A percentile compares a stretch with the other conserved stretches of the same genome.
These are phyloP conservation scores for Plenodomus tracheiphilus DNA, from an alignment of 2,329 filamentous ascomycete species.

Conservation along the genomic window DNA sequence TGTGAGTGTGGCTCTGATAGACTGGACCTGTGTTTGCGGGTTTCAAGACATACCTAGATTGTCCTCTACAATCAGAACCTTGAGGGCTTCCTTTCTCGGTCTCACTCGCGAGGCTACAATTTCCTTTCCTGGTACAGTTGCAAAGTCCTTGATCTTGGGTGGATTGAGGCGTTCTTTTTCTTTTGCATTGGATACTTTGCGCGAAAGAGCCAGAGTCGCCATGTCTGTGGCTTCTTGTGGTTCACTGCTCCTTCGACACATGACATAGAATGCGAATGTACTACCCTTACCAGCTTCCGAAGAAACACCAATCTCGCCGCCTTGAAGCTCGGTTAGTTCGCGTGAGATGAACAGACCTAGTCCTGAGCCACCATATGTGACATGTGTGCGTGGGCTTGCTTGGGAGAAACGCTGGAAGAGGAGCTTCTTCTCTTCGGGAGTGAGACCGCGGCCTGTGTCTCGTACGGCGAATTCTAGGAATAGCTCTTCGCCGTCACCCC, in stretches of 20 bases:
- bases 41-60: slow-evolving; percentile 35
- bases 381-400: slow-evolving; percentile 73
- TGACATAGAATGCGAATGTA: slow-evolving; percentile 78
- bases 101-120: slow-evolving; percentile 8
- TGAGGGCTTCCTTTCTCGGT: slow-evolving; percentile 24
- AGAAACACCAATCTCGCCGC: slow-evolving; percentile 75
- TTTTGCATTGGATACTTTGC: slow-evolving; percentile 38
- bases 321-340: slow-evolving; percentile 78
- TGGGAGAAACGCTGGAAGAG: slow-evolving; percentile 81
- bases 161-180: slow-evolving; percentile 20
- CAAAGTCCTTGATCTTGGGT: slow-evolving; percentile 44
- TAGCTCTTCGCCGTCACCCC: slow-evolving; percentile 68
- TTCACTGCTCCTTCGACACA: slow-evolving; percentile 60
- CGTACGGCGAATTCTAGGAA: slow-evolving; percentile 74
- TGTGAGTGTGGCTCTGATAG: not conserved
- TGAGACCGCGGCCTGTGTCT: slow-evolving; percentile 77
- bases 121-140: slow-evolving; percentile 17
- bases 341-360: slow-evolving; percentile 79
- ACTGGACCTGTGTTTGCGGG: too few species aligned
- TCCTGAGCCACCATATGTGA: slow-evolving; percentile 78
- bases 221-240: slow-evolving; percentile 38
- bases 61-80: slow-evolving; percentile 50
- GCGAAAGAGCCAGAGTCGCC: slow-evolving; percentile 27
- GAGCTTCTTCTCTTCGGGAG: slow-evolving; percentile 69
- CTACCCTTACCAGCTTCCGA: slow-evolving; percentile 70